These are phyloP conservation scores for Alternaria ventricosa DNA, from an alignment of 2,329 filamentous ascomycete species.

Conservation along the genomic window DNA sequence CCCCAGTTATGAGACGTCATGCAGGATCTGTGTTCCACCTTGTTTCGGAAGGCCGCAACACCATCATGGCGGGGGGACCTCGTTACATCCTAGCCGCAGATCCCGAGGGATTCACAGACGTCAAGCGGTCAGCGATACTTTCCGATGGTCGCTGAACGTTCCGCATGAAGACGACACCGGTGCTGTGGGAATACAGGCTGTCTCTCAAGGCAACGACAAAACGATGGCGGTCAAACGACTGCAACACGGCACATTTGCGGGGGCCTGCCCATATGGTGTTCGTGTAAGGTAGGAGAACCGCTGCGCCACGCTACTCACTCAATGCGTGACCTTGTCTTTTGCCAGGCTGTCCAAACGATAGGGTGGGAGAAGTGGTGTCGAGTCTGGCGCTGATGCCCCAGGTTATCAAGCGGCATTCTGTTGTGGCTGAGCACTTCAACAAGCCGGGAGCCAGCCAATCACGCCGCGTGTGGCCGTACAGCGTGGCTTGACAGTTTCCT, in stretches of 20 bases:
- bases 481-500: conserved; percentile 22
- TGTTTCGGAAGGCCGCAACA: conserved; percentile 37
- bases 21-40: conserved; percentile 19
- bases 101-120: conserved; percentile 7
- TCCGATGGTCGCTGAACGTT: conserved; percentile 10
- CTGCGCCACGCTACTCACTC: conserved; percentile 34
- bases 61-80: conserved; percentile 4
- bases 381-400: conserved; percentile 15
- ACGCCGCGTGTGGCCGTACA: conserved; percentile 19
- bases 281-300: conserved; percentile 8
- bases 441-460: conserved; percentile 20
- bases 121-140: conserved; percentile 1
- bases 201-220: conserved; percentile 38
- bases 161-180: conserved; percentile 20
- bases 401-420: conserved; percentile 1
- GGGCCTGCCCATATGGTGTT: conserved; percentile 24
- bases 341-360: conserved; percentile 21
- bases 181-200: conserved; percentile 26
- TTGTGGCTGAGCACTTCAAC: conserved; percentile 21
- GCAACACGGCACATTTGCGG: conserved; percentile 5
- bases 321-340: conserved; percentile 23
- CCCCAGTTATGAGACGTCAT: conserved; percentile 23
- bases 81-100: conserved; percentile 17
- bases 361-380: conserved; percentile 20
- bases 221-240: conserved; percentile 20